Percentiles rank a stretch among this genome's conserved stretches.
Conservation (phyloP, 148 eudicot genomes). For the Nepenthes mirabilis region DNA sequence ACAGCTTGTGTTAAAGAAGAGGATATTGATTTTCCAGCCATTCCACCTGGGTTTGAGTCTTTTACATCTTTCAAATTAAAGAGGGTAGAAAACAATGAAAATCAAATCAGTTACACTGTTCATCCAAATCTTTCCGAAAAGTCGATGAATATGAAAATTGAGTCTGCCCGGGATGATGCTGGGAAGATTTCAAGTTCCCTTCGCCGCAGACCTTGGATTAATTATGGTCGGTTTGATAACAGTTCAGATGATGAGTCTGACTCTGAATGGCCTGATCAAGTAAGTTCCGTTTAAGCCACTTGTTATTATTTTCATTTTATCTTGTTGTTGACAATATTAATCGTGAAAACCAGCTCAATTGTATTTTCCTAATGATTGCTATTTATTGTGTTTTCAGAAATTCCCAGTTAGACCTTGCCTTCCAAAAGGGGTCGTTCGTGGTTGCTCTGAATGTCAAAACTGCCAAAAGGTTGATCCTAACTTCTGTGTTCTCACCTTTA, state of each 20-base stretch:
- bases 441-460: constrained; percentile 57
- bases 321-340: neutral
- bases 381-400: constrained; percentile 30
- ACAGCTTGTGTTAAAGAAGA: constrained; percentile 61
- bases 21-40: constrained; percentile 56
- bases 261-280: constrained; percentile 51
- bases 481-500: neutral
- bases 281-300: constrained; percentile 1
- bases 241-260: constrained; percentile 56
- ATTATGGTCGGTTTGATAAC: constrained; percentile 31
- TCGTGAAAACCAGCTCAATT: neutral
- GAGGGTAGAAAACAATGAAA: constrained; percentile 40
- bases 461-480: constrained; percentile 73
- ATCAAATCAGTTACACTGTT: constrained; percentile 31
- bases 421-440: constrained; percentile 88
- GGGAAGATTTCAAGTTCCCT: constrained; percentile 38
- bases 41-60: constrained; percentile 96
- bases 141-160: constrained; percentile 24
- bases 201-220: constrained; percentile 44
- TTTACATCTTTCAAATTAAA: constrained; percentile 45
- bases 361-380: neutral
- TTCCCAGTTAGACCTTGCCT: constrained; percentile 30
- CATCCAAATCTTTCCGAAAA: constrained; percentile 41
- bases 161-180: constrained; percentile 23
- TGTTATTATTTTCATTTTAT: no score